phyloP scores from a whole-genome alignment of 75 land plant genomes.

The Ceratopteris richardii region DNA sequence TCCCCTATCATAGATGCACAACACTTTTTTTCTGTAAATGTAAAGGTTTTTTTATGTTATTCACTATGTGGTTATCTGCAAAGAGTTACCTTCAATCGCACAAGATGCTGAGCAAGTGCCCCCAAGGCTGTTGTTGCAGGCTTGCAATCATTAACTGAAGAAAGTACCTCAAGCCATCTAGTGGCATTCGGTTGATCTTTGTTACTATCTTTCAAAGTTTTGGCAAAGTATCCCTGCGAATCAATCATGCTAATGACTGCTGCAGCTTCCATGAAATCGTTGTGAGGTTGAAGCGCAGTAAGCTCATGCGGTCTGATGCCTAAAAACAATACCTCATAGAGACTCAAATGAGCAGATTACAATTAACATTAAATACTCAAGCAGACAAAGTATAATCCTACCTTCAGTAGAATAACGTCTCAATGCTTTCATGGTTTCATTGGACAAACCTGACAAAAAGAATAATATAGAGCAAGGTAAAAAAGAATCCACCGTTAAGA shows the following conservation, averaged over 20 bases:
- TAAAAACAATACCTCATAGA: conserved; percentile 17
- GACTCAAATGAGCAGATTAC: too few species aligned
- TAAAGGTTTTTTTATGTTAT: too few species aligned
- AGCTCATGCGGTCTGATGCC: conserved; percentile 43
- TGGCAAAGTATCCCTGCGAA: conserved; percentile 55
- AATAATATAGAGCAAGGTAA: background rate
- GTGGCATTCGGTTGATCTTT: background rate
- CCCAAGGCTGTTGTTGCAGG: conserved; percentile 64
- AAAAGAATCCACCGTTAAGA: too few species aligned
- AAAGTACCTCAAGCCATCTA: background rate
- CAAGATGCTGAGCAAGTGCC: conserved; percentile 58
- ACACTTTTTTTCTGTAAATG: too few species aligned
- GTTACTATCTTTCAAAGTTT: conserved; percentile 7
- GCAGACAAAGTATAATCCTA: conserved; percentile 11
- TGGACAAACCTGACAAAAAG: conserved; percentile 55
- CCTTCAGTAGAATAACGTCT: conserved; percentile 47
- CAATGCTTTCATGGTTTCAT: conserved; percentile 59
- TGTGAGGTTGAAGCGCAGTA: conserved; percentile 39
- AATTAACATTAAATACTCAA: too few species aligned
- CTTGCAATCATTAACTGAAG: conserved; percentile 9
- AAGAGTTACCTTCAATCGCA: conserved; percentile 53
- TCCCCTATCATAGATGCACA: too few species aligned
- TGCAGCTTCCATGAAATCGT: conserved; percentile 43
- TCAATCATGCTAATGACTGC: conserved; percentile 42
- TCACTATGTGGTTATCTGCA: too few species aligned